phyloP scores from a whole-genome alignment of 139 green algal genomes.

The Chlamydomonas sp. region DNA sequence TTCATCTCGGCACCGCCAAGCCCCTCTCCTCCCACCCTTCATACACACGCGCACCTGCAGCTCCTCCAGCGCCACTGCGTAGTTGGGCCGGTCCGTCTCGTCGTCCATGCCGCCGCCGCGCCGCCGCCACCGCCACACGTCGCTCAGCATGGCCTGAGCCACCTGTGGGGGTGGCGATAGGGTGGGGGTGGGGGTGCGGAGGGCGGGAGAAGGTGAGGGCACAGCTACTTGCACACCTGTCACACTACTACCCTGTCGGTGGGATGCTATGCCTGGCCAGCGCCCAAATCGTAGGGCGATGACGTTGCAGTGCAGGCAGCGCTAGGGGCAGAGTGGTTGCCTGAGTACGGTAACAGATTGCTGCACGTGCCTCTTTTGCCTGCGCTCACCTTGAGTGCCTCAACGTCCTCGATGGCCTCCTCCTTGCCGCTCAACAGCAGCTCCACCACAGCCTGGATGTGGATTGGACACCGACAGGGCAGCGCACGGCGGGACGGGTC shows the following conservation, averaged over 20 bases:
- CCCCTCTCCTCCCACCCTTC: no score
- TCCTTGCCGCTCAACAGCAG: constrained; percentile 11
- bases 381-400: constrained; percentile 27
- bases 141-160: constrained; percentile 6
- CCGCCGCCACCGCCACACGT: constrained; percentile 38
- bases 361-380: no score
- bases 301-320: no score
- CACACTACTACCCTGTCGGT: no score
- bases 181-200: background rate
- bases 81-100: constrained; percentile 15
- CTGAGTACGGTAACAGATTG: no score
- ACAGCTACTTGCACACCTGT: background rate
- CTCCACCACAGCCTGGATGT: constrained; percentile 5
- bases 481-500: background rate
- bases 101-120: constrained; percentile 39
- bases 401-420: constrained; percentile 14
- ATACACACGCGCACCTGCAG: background rate
- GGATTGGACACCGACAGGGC: no score
- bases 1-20: no score
- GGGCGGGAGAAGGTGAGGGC: background rate
- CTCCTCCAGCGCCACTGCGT: constrained; percentile 20
- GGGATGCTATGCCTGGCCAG: no score
- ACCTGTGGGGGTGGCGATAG: background rate
- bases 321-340: no score
- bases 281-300: no score